phyloP scores from a whole-genome alignment of 208 protist genomes.

The Acanthamoeba triangularis region DNA sequence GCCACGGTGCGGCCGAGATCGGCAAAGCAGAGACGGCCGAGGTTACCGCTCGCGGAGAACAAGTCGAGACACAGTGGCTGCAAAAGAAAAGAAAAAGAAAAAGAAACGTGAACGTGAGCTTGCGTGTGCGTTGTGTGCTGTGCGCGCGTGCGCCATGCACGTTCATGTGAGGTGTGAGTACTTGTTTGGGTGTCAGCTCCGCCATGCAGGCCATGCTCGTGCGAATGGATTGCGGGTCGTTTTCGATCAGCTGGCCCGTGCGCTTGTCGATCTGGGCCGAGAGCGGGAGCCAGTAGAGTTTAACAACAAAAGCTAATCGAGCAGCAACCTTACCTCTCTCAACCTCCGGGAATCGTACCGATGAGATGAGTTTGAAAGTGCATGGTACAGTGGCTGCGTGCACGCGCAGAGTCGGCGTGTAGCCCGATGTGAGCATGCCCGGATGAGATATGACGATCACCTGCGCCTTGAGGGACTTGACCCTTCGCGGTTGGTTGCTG shows the following conservation, averaged over 20 bases:
- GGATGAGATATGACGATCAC: background rate
- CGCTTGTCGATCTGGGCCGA: no score
- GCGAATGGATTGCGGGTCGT: no score
- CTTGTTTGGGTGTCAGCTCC: no score
- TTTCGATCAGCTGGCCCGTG: no score
- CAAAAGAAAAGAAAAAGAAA: background rate
- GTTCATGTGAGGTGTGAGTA: no score
- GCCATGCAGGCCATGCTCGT: no score
- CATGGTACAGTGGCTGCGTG: slow-evolving; percentile 14
- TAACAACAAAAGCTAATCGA: no score
- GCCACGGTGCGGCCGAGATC: background rate
- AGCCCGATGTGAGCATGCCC: background rate
- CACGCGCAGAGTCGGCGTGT: background rate
- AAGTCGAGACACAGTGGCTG: background rate
- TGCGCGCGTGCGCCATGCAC: background rate
- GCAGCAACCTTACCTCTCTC: no score
- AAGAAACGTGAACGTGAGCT: background rate
- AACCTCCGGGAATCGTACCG: background rate
- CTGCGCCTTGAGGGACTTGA: background rate
- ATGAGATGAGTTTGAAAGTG: background rate
- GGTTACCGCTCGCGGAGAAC: background rate
- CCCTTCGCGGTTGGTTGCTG: background rate
- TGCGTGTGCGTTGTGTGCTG: background rate
- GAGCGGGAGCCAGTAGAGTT: no score
- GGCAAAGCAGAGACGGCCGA: background rate